A percentile compares a stretch with the other conserved stretches of the same genome.
Conservation (phyloP, 176 grass and related monocot species). For the bread wheat (Triticum aestivum) region IWGSC_CS_RefSeq_v2.1 NC_057799.1:520734392-520734891, state of each 20-base stretch:
- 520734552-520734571: neutral
- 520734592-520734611: constrained; percentile 24
- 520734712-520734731: constrained; percentile 66
- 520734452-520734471: neutral
- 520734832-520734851: too few species aligned
- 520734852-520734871: too few species aligned
- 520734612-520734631: neutral
- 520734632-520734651: constrained; percentile 25
- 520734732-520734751: constrained; percentile 61
- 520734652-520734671: neutral
- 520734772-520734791: neutral
- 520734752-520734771: constrained; percentile 77
- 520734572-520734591: constrained; percentile 33
- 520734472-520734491: neutral
- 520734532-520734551: neutral
- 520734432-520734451: neutral
- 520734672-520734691: neutral
- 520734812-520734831: too few species aligned
- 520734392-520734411: neutral
- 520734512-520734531: constrained; percentile 24
- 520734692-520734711: constrained; percentile 36
- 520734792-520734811: too few species aligned
- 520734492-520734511: constrained; percentile 16
- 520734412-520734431: neutral
- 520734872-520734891: too few species aligned